These are phyloP conservation scores for Cordyceps fumosorosea DNA, from an alignment of 2,329 filamentous ascomycete genomes.

Conservation along the genomic window DNA sequence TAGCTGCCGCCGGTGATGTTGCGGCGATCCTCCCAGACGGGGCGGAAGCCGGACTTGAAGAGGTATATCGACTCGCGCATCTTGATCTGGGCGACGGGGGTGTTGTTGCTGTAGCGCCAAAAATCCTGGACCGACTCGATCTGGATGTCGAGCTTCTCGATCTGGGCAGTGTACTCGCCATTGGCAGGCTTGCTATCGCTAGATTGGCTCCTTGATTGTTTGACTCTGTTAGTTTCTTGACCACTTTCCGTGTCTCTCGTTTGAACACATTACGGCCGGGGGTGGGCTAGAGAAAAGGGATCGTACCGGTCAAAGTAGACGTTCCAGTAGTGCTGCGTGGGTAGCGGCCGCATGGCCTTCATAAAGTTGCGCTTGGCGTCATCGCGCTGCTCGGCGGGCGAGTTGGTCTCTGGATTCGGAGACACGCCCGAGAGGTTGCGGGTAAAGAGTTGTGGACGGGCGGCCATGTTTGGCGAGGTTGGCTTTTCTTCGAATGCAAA, in stretches of 20 bases:
- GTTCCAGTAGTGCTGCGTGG: conserved; percentile 75
- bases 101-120: conserved; percentile 78
- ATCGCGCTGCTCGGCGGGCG: conserved; percentile 67
- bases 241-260: not conserved
- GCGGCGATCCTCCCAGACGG: conserved; percentile 78
- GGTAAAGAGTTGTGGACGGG: conserved; percentile 53
- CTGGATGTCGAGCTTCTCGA: conserved; percentile 56
- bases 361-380: conserved; percentile 80
- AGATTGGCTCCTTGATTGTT: conserved; percentile 25
- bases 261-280: no score
- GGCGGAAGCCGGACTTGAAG: conserved; percentile 71
- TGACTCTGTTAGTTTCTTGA: no score
- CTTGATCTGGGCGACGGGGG: conserved; percentile 67
- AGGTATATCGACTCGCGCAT: conserved; percentile 73
- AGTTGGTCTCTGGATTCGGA: conserved; percentile 53
- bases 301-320: conserved; percentile 59
- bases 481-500: not conserved
- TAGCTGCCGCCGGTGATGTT: conserved; percentile 82
- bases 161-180: conserved; percentile 44
- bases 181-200: conserved; percentile 38
- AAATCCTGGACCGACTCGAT: conserved; percentile 81
- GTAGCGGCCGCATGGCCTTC: conserved; percentile 63
- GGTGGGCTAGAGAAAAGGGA: not conserved
- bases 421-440: conserved; percentile 56
- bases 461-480: conserved; percentile 41